A percentile compares a stretch with the other conserved stretches of the same genome.
Evolutionary conservation across 768 basidiomycete genomes (phyloP).

Genomic region (Coprinellus aureogranulatus): DNA sequence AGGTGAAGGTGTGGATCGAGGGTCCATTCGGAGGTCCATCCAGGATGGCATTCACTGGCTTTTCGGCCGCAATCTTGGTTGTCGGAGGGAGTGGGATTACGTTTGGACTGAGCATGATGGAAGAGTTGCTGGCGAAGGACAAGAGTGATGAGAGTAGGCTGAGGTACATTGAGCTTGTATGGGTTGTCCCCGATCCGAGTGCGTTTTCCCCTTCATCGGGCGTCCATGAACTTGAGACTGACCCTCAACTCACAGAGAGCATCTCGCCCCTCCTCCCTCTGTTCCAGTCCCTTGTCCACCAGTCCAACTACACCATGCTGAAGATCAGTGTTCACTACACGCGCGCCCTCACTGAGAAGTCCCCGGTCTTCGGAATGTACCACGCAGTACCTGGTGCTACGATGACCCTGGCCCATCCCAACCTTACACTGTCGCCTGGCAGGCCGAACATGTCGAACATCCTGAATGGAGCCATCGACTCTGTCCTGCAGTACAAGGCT

Average conservation of each 20-base stretch:
- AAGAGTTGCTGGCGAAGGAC: slow-evolving; percentile 62
- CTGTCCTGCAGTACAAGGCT: slow-evolving; percentile 36
- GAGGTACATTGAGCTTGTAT: slow-evolving; percentile 63
- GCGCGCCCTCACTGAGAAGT: not conserved
- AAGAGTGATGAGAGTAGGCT: slow-evolving; percentile 47
- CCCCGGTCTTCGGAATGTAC: slow-evolving; percentile 18
- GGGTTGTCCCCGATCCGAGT: slow-evolving; percentile 59
- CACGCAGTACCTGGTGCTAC: slow-evolving; percentile 2
- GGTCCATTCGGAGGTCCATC: slow-evolving; percentile 69
- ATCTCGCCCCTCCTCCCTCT: slow-evolving; percentile 36
- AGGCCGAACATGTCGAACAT: slow-evolving; percentile 51
- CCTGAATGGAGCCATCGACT: slow-evolving; percentile 46
- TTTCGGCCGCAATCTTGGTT: slow-evolving; percentile 57
- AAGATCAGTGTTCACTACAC: not conserved
- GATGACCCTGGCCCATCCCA: slow-evolving; percentile 16
- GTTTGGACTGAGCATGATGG: slow-evolving; percentile 58
- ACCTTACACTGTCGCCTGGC: slow-evolving; percentile 48
- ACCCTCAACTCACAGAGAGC: slow-evolving; percentile 41
- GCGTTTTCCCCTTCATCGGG: slow-evolving; percentile 3
- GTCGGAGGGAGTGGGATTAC: slow-evolving; percentile 79
- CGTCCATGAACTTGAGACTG: too few relatives aligned
- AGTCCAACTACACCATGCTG: not conserved
- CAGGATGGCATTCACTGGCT: slow-evolving; percentile 58
- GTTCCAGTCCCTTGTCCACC: not conserved
- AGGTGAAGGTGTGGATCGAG: slow-evolving; percentile 54